Evolutionary conservation across 306 rosid genomes (phyloP), one percentile per base, ranked within the genome.

Genomic region (Delonix regia): DNA sequence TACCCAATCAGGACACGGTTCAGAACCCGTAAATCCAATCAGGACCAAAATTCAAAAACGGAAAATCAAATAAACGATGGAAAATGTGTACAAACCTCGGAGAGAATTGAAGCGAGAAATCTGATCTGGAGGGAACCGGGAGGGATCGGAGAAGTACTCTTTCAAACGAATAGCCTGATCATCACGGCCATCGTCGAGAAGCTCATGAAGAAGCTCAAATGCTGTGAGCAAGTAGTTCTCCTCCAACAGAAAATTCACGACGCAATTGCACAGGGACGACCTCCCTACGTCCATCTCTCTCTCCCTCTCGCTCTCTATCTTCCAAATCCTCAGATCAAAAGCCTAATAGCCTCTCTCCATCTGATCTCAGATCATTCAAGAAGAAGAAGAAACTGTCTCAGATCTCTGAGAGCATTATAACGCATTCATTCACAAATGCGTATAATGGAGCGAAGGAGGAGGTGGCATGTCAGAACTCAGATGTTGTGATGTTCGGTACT

Each of bases 171-270:
- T 95, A 34, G 99, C 98, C 49, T 95, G 98, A 63, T 88, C 86
- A 74, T 87, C 90, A 19, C 89, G 89, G 71, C 97, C 98, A 79
- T 95, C 98, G 8, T 93, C 96, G 69, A 93, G 99, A 69, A 95
- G 99, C 93, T 95, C 99, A 75, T 95, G 99, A 71, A 95, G 99
- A 25, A 95, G 99, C 92, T 95, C 98, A 51, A 95, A 95, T 19
- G 99, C 99, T 0, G 99, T 91, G 36, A 95, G 88, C 30, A 89
- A 45, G 87, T 95, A 95, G 79, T 90, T 95, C 90, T 95, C 99
- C 71, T 95, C 98, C 22, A 95, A 81, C 19, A 95, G 91, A 78
- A 95, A 95, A 82, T 95, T 95, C n/a, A 95, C 99, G 9, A 92
- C 99, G 84, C 96, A 95, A 81, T 95, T 95, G 91, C 99, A 92